Percentiles rank a stretch among this genome's conserved stretches.
phyloP scores from a whole-genome alignment of 345 rosid genomes.

The Balakata baccata region DNA sequence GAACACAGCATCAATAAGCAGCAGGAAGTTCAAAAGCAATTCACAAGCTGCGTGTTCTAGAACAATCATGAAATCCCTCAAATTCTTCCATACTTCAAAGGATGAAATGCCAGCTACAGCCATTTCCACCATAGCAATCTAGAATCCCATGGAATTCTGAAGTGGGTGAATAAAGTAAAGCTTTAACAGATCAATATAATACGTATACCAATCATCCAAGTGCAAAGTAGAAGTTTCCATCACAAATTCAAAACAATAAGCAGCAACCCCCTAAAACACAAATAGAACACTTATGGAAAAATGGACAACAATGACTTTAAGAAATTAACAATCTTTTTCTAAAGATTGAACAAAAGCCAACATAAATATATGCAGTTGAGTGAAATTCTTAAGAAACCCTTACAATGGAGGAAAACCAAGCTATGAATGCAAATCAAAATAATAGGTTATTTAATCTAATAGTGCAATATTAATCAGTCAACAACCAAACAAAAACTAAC shows the following conservation, averaged over 20 bases:
- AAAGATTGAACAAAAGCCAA: background rate
- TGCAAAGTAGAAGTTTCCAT: slow-evolving; percentile 27
- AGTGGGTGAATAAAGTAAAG: slow-evolving; percentile 9
- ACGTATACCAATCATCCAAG: slow-evolving; percentile 18
- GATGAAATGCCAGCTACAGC: slow-evolving; percentile 15
- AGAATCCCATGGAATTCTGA: slow-evolving; percentile 20
- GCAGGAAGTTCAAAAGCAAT: slow-evolving; percentile 22
- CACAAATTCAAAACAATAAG: slow-evolving; percentile 13
- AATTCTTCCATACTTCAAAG: background rate
- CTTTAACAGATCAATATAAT: slow-evolving; percentile 14
- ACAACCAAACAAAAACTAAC: background rate
- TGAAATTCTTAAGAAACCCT: background rate
- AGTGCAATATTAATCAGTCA: background rate
- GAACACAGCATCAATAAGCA: slow-evolving; percentile 22
- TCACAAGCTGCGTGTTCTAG: slow-evolving; percentile 27
- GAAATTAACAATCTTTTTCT: too few relatives aligned
- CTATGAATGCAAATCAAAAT: background rate
- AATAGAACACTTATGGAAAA: background rate
- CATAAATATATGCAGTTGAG: background rate
- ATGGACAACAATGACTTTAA: background rate
- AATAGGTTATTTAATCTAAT: background rate
- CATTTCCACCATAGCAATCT: slow-evolving; percentile 22
- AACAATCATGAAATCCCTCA: slow-evolving; percentile 1
- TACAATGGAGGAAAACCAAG: background rate
- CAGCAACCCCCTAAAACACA: slow-evolving; percentile 1